Evolutionary conservation across 345 rosid genomes (phyloP), one percentile per base, ranked within the genome.

Genomic region (Hypericum perforatum): DNA sequence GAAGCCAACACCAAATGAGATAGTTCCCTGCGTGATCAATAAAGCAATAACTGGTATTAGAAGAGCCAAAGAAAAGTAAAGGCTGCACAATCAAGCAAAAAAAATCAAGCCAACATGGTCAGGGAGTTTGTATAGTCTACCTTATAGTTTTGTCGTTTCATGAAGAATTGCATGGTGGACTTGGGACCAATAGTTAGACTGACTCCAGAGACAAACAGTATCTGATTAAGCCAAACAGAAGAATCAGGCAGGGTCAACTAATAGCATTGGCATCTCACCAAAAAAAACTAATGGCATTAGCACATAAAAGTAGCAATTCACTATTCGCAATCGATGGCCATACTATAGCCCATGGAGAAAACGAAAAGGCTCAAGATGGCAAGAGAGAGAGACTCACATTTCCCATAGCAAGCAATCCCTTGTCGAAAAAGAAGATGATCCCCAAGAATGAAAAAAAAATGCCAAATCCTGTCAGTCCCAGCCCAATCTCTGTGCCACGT

Each of bases 361-460:
- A 45, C 32, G 43, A 46, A 46, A 65, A 40, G 29, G 13, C 49
- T 22, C 4, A 4, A 22, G 32, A 4, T 22, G 32, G 32, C 32
- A 22, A 22, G 32, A 22, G 32, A 22, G 32, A 22, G 32, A 22
- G 32, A 70, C 85, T 75, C 72, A 91, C 98, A 80, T 91, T 91
- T 62, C 98, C 98, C 95, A 91, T 85, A 49, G 98, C 98, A 49
- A 91, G 84, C 53, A 91, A 74, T 62, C 96, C 98, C 78, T 88
- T 81, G 63, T 85, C 96, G 22, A 91, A 88, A 79, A 91, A 82
- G 71, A 88, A 88, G 55, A 88, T 56, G 39, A 92, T 70, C 59
- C 98, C 98, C 68, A 87, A 66, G 53, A 91, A 75, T 14, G 96
- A 63, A 73, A 91, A 91, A 75, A 85, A 85, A 37, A 91, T 67